Base-by-base conservation (phyloP, 805 yeast species). In the Kazachstania bromeliacearum region DNA sequence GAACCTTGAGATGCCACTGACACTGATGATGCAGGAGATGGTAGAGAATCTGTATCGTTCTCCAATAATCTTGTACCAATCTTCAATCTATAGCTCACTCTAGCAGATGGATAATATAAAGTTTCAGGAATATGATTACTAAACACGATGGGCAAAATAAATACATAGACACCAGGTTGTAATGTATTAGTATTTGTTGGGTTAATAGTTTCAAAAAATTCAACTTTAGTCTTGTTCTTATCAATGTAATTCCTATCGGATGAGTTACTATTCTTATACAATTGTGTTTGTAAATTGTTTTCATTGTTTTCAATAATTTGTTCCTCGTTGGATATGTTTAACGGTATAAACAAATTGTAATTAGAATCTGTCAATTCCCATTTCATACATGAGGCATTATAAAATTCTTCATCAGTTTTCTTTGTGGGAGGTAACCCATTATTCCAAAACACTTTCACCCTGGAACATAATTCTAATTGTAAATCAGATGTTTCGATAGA, bases 131-230 rank as follows among this genome's bases (percentile, higher is more conserved):
- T 67, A 37, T 66, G 67, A 14, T 72, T 63, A 0, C 83, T 79
- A 37, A 79, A 67, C 4, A 73, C 54, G 0, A 75, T 60, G 0
- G 89, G 88, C 5, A 81, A 50, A 13, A 78, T 50, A 48, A 79
- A 82, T 3, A 80, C 69, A 49, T 82, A 81, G 44, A 75, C 70
- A 15, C 92, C 92, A 3, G 87, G 73, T 43, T 71, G 68, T 41
- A 51, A 57, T 41, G 25, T 30, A 10, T 25, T 30, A 3, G 34
- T 21, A 4, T 12, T 9, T 3, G 30, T 4, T 10, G 16, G 5
- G 7, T 28, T 15, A 10, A 34, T 10, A 12, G 34, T 13, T 6
- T 33, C 19, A n/a, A 43, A 22, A 31, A 30, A 30, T n/a, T 21
- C 7, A 12, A 22, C 4, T 31, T 18, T 30, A 31, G 42, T 18